Conservation (phyloP, 306 rosid species). For the Sicyos baderoa region DNA sequence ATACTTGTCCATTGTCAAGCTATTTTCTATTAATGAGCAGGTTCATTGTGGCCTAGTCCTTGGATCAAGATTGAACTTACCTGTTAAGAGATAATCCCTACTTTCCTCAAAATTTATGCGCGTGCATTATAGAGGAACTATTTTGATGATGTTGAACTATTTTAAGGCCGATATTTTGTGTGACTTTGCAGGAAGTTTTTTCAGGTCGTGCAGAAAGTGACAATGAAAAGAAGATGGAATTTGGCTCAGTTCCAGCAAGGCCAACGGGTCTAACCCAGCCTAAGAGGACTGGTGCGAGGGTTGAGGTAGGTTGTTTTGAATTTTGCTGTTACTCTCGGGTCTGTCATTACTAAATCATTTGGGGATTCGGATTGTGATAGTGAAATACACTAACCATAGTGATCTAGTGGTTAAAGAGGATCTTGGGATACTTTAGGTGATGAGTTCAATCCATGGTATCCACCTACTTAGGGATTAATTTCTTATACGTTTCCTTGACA, state of each 20-base stretch:
- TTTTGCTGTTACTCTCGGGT: background rate
- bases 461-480: no score
- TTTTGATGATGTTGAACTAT: no score
- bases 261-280: conserved; percentile 24
- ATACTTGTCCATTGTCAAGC: background rate
- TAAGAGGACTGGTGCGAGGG: conserved; percentile 44
- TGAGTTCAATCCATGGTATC: no score
- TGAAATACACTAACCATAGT: conserved; percentile 6
- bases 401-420: no score
- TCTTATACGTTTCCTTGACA: no score
- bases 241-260: conserved; percentile 25
- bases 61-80: conserved; percentile 1
- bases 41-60: background rate
- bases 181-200: conserved; percentile 38
- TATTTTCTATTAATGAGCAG: background rate
- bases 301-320: conserved; percentile 51
- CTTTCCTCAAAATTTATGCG: background rate
- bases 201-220: conserved; percentile 39
- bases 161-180: conserved; percentile 16
- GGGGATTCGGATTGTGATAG: background rate
- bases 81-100: background rate
- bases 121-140: no score
- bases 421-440: no score
- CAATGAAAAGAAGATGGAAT: conserved; percentile 35
- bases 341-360: background rate